Conservation (phyloP, 345 rosid species). For the Brassica cretica region DNA sequence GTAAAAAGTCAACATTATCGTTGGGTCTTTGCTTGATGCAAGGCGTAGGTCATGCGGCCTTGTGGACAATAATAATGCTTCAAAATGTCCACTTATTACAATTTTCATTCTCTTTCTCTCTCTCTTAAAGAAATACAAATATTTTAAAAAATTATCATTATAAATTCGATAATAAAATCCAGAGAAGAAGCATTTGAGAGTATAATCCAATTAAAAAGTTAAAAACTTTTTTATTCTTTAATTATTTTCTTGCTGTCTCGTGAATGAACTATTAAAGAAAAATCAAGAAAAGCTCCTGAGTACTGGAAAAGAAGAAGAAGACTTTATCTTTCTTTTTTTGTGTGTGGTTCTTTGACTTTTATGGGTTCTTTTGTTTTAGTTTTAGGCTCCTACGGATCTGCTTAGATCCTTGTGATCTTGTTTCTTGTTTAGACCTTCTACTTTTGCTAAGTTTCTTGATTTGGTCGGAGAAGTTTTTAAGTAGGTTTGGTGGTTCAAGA, state of each 20-base stretch:
- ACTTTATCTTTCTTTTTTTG: conserved; percentile 36
- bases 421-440: conserved; percentile 21
- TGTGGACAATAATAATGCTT: conserved; percentile 45
- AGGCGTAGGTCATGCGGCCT: conserved; percentile 47
- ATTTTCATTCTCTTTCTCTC: conserved; percentile 4
- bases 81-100: conserved; percentile 40
- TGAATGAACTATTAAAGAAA: conserved; percentile 31
- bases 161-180: conserved; percentile 28
- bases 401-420: conserved; percentile 33
- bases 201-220: conserved; percentile 8
- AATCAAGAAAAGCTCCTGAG: conserved; percentile 41
- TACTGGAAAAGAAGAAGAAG: conserved; percentile 29
- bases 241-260: conserved; percentile 38
- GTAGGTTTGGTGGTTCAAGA: not conserved
- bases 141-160: conserved; percentile 1
- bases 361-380: conserved; percentile 37
- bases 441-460: conserved; percentile 30
- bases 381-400: conserved; percentile 34
- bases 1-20: conserved; percentile 33
- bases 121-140: conserved; percentile 4
- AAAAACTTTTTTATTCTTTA: conserved; percentile 19
- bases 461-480: conserved; percentile 28
- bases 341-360: conserved; percentile 41
- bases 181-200: conserved; percentile 30
- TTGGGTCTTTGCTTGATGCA: conserved; percentile 41